phyloP scores from a whole-genome alignment of 352 stramenopile genomes.

The Pythium dissimile region DNA sequence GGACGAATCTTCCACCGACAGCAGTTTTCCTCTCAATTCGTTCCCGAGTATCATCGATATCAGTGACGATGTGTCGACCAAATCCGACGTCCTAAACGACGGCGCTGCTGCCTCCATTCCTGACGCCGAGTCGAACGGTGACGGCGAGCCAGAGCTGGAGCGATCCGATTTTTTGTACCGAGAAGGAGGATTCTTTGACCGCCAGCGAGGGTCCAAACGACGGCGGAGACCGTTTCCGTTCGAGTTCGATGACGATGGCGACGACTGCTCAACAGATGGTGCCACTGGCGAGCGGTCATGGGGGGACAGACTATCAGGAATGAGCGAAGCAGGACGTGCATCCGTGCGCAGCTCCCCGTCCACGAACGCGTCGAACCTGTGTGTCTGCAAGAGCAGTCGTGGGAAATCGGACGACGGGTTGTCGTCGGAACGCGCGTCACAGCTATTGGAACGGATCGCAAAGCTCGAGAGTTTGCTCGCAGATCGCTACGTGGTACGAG shows the following conservation, averaged over 20 bases:
- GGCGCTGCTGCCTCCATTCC: neutral
- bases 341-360: conserved; percentile 11
- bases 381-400: neutral
- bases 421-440: neutral
- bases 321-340: conserved; percentile 1
- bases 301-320: neutral
- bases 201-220: conserved; percentile 58
- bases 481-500: conserved; percentile 13
- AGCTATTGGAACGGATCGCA: conserved; percentile 6
- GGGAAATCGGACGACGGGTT: neutral
- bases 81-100: conserved; percentile 3
- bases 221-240: conserved; percentile 54
- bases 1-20: conserved; percentile 5
- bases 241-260: conserved; percentile 33
- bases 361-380: neutral
- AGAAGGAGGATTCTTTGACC: conserved; percentile 80
- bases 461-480: conserved; percentile 18
- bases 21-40: conserved; percentile 50
- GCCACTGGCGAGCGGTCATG: conserved; percentile 3
- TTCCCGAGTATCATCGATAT: conserved; percentile 54
- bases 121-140: conserved; percentile 27
- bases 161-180: conserved; percentile 75
- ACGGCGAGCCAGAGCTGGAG: conserved; percentile 21
- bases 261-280: conserved; percentile 13
- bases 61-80: conserved; percentile 9